These are phyloP conservation scores for Talaromyces islandicus DNA, from an alignment of 2,329 filamentous ascomycete species.

Conservation along the genomic window DNA sequence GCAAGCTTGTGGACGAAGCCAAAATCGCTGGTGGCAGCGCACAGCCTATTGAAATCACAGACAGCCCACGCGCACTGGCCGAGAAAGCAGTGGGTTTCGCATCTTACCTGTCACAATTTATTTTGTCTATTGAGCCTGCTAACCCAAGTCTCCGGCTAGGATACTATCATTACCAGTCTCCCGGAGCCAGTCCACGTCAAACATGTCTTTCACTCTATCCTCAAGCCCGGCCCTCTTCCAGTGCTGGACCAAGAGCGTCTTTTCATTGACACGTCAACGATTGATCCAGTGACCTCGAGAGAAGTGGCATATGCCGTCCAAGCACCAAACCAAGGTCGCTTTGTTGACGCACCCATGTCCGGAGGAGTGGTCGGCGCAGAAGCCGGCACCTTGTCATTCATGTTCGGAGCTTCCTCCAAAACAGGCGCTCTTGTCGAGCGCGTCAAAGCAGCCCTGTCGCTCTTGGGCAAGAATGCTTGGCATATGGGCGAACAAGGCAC, in stretches of 20 bases:
- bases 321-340: constrained; percentile 62
- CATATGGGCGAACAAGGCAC: constrained; percentile 81
- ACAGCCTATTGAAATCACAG: constrained; percentile 48
- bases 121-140: background rate
- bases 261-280: constrained; percentile 95
- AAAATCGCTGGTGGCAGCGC: constrained; percentile 35
- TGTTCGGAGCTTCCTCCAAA: constrained; percentile 67
- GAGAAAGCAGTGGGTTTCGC: constrained; percentile 56
- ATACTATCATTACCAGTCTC: constrained; percentile 79
- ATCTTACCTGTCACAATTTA: background rate
- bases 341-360: constrained; percentile 95
- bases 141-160: constrained; percentile 45
- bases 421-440: constrained; percentile 53
- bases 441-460: constrained; percentile 62
- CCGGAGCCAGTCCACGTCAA: constrained; percentile 86
- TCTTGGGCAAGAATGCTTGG: constrained; percentile 81
- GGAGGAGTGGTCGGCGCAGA: constrained; percentile 88
- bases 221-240: constrained; percentile 52
- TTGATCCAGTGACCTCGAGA: constrained; percentile 80
- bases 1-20: constrained; percentile 53
- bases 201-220: constrained; percentile 71
- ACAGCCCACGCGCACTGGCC: constrained; percentile 56
- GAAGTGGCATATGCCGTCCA: constrained; percentile 67
- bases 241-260: constrained; percentile 56
- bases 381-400: constrained; percentile 87